Base-by-base conservation (phyloP, 495 filamentous ascomycete species). In the Talaromyces borbonicus region DNA sequence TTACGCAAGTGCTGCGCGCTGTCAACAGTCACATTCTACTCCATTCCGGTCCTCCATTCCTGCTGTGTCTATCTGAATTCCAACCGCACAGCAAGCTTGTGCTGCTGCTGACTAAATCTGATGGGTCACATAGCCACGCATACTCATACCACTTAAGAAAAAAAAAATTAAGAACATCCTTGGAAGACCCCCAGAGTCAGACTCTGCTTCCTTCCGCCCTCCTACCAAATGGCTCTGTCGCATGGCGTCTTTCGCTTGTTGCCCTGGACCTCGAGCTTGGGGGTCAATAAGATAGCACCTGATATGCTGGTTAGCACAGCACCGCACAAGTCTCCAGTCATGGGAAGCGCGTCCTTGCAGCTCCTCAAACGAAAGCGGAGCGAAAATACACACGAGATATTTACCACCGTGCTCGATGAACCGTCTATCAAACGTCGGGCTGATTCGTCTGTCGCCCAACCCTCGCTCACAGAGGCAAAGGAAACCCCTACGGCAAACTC, bases 211-310 rank as follows among this genome's bases (percentile, higher is more conserved):
- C n/a, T n/a, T n/a, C n/a, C n/a, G n/a, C n/a, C 30, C 30, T 32
- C 19, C 43, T 0, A 15, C 40, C 30, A 46, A 31, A 46, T 46
- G 43, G 43, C 43, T 29, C 19, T 46, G 31, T 72, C 67, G 60
- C 67, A 72, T 75, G 71, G 73, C 73, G 79, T 80, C 76, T 78
- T 75, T 62, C 65, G 71, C 42, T 59, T 74, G 49, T 58, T 73
- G 26, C 66, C 75, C 52, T 78, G 74, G 75, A 67, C 68, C 54
- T 68, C 73, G 52, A 61, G 71, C 56, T 69, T 73, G 52, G 68
- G 72, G 66, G 72, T 66, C 53, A 71, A 78, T 52, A 75, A 73
- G 56, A 61, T 70, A 50, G 61, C 68, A 54, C 52, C 65, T 50
- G 73, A 72, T 47, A 67, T 66, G 63, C 58, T 74, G 43, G 57